These are phyloP conservation scores for Elaphomyces granulatus DNA, from an alignment of 495 filamentous ascomycete genomes.

Conservation along the genomic window DNA sequence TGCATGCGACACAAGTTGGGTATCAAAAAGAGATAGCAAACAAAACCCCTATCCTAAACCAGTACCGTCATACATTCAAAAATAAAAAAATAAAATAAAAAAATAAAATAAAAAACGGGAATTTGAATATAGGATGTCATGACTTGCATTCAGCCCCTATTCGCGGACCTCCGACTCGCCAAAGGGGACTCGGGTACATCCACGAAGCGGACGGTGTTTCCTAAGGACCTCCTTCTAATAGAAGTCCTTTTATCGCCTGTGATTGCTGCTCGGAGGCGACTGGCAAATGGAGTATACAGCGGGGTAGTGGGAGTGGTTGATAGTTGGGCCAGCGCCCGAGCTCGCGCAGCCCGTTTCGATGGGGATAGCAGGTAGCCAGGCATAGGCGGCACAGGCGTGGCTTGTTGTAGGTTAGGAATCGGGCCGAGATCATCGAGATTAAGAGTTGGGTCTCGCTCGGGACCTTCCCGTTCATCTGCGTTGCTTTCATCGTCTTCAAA, in stretches of 20 bases:
- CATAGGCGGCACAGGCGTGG: constrained; percentile 29
- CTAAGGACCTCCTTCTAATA: constrained; percentile 20
- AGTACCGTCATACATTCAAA: constrained; percentile 1
- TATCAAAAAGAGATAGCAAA: no score
- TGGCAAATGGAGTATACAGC: constrained; percentile 33
- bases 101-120: constrained; percentile 7
- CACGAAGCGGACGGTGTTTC: constrained; percentile 30
- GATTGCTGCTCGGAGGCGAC: constrained; percentile 25
- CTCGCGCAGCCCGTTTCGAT: constrained; percentile 40
- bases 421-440: constrained; percentile 30
- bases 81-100: constrained; percentile 1
- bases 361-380: constrained; percentile 43
- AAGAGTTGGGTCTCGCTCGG: constrained; percentile 31
- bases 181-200: constrained; percentile 33
- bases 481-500: constrained; percentile 5
- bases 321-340: constrained; percentile 33
- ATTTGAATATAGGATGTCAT: neutral
- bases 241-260: constrained; percentile 15
- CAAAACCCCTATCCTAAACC: no score
- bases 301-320: constrained; percentile 39
- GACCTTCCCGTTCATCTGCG: neutral
- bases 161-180: constrained; percentile 25
- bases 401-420: constrained; percentile 19
- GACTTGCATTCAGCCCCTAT: constrained; percentile 23
- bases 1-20: no score